These are phyloP conservation scores for Cytospora schulzeri DNA, from an alignment of 2,329 filamentous ascomycete genomes.

Conservation along the genomic window DNA sequence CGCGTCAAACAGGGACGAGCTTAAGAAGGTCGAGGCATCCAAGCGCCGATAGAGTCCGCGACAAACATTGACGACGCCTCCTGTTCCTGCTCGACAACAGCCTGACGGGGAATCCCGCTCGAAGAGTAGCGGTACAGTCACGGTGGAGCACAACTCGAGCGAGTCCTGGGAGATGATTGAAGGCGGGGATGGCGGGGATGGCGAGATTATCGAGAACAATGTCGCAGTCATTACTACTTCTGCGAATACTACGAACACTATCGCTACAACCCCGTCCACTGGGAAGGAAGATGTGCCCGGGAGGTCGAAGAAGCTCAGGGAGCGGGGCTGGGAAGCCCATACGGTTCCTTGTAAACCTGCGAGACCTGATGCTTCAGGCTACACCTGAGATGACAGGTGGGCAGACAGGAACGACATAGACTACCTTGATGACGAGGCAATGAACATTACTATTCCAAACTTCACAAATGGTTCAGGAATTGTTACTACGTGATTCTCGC, in stretches of 20 bases:
- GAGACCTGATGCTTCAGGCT: background rate
- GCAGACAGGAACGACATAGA: constrained; percentile 9
- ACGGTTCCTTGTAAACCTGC: background rate
- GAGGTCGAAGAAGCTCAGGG: background rate
- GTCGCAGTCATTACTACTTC: background rate
- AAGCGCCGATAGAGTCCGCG: constrained; percentile 59
- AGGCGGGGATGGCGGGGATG: background rate
- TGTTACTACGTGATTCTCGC: background rate
- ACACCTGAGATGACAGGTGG: background rate
- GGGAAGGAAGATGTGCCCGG: background rate
- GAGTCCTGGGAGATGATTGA: constrained; percentile 6
- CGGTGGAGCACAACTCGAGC: background rate
- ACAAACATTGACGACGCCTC: background rate
- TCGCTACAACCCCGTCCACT: background rate
- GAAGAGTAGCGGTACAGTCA: background rate
- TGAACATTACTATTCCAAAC: background rate
- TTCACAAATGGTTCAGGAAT: background rate
- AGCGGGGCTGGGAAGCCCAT: background rate
- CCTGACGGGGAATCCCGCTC: background rate
- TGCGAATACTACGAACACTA: background rate
- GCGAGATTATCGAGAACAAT: background rate
- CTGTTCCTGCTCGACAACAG: background rate
- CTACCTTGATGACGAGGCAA: constrained; percentile 14
- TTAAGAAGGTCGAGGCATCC: constrained; percentile 87
- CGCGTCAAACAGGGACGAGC: constrained; percentile 68